Evolutionary conservation across 164 flowering plant species (phyloP).

Genomic region (Vitis cinerea): DNA sequence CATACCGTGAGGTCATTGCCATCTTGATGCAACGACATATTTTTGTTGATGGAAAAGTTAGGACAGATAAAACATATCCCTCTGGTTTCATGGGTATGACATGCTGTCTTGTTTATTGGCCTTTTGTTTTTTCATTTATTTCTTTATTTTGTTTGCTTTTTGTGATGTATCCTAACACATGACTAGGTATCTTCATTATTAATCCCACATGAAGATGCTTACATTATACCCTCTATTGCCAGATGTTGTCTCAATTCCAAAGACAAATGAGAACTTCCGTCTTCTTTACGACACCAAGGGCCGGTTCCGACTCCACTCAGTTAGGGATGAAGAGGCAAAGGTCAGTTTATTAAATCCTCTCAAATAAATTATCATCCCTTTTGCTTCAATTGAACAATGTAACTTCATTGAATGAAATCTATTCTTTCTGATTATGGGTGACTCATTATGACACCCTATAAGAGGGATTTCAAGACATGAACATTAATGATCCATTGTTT

Average conservation of each 20-base stretch:
- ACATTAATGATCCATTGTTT: no score
- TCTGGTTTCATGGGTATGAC: conserved; percentile 35
- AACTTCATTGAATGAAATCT: no score
- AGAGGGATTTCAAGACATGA: no score
- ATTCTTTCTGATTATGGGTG: no score
- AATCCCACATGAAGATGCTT: background rate
- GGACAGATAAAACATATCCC: conserved; percentile 34
- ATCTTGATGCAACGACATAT: conserved; percentile 36
- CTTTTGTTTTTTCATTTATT: background rate
- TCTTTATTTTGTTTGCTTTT: background rate
- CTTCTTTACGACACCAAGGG: conserved; percentile 88
- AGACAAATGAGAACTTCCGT: conserved; percentile 81
- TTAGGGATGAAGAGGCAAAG: conserved; percentile 85
- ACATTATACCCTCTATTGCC: background rate
- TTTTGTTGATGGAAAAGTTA: conserved; percentile 35
- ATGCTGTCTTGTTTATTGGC: background rate
- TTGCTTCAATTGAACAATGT: no score
- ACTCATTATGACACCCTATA: no score
- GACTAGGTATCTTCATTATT: no score
- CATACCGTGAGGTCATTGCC: conserved; percentile 28
- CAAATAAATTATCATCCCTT: no score
- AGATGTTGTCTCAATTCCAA: conserved; percentile 85
- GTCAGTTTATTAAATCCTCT: conserved; percentile 21
- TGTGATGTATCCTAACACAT: background rate
- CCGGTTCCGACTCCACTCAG: conserved; percentile 71